Percentiles rank a stretch among this genome's conserved stretches.
These are phyloP conservation scores for Citrus cavaleriei DNA, from an alignment of 345 rosid species.

Conservation along the genomic window DNA sequence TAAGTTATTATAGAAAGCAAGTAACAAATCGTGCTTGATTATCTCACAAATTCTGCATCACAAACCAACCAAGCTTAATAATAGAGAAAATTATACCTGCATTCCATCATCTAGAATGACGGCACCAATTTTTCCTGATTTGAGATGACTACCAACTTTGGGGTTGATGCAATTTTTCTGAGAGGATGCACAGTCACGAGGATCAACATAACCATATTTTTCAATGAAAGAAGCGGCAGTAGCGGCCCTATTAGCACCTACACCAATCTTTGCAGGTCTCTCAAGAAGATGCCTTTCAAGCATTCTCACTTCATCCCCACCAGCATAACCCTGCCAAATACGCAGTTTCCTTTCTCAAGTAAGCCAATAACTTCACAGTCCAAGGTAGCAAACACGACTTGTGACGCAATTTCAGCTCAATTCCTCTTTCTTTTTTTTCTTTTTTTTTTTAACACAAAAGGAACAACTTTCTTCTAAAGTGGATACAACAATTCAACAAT, in stretches of 20 bases:
- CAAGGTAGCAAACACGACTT: neutral
- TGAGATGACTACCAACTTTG: conserved; percentile 10
- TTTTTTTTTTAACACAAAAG: neutral
- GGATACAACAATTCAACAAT: neutral
- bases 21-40: neutral
- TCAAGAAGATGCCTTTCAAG: conserved; percentile 59
- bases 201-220: conserved; percentile 51
- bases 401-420: neutral
- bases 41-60: neutral
- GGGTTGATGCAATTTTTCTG: conserved; percentile 15
- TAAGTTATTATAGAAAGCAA: neutral
- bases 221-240: conserved; percentile 47
- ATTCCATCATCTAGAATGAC: conserved; percentile 81
- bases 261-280: conserved; percentile 47
- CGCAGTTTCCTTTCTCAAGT: neutral
- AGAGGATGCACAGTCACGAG: conserved; percentile 4
- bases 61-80: neutral
- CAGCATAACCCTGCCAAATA: conserved; percentile 65
- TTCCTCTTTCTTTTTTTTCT: too few relatives aligned
- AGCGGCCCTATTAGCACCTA: conserved; percentile 69
- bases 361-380: neutral
- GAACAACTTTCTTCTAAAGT: neutral
- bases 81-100: conserved; percentile 53
- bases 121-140: conserved; percentile 37
- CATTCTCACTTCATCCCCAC: conserved; percentile 92